Conservation (phyloP, 257 asterid genomes). For the Jacaranda mimosifolia region DNA sequence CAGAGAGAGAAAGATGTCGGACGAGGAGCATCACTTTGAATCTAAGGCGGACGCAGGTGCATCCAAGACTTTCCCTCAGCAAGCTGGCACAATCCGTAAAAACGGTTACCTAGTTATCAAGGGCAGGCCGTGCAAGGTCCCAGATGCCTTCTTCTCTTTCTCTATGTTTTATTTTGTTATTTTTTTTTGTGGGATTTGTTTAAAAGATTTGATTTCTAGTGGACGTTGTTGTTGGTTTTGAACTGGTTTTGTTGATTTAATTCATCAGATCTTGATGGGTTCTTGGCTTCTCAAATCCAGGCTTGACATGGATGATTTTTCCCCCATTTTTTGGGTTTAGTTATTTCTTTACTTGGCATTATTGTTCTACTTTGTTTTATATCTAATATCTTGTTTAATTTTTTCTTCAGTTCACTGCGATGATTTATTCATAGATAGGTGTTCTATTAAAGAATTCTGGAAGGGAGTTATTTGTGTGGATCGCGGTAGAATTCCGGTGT, state of each 20-base stretch:
- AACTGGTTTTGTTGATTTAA: conserved; percentile 26
- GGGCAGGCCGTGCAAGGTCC: conserved; percentile 90
- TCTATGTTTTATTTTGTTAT: background rate
- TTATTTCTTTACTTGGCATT: background rate
- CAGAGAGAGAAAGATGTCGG: conserved; percentile 60
- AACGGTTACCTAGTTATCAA: conserved; percentile 79
- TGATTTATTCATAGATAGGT: background rate
- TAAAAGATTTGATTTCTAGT: background rate
- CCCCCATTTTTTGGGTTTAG: background rate
- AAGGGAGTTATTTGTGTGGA: background rate
- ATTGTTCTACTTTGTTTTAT: background rate
- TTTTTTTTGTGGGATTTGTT: background rate
- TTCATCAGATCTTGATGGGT: conserved; percentile 34
- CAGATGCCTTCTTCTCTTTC: background rate
- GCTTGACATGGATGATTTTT: background rate
- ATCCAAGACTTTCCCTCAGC: conserved; percentile 83
- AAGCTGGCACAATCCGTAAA: conserved; percentile 89
- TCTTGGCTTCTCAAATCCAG: background rate
- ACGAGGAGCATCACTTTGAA: conserved; percentile 88
- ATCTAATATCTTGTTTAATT: background rate
- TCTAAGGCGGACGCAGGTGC: conserved; percentile 85
- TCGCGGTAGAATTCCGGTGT: background rate
- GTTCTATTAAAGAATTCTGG: background rate
- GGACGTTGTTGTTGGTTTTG: background rate
- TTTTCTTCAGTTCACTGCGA: too few species aligned